Percentiles rank a stretch among this genome's conserved stretches.
phyloP scores from a whole-genome alignment of 2,329 filamentous ascomycete genomes.

The Mycocentrospora acerina region DNA sequence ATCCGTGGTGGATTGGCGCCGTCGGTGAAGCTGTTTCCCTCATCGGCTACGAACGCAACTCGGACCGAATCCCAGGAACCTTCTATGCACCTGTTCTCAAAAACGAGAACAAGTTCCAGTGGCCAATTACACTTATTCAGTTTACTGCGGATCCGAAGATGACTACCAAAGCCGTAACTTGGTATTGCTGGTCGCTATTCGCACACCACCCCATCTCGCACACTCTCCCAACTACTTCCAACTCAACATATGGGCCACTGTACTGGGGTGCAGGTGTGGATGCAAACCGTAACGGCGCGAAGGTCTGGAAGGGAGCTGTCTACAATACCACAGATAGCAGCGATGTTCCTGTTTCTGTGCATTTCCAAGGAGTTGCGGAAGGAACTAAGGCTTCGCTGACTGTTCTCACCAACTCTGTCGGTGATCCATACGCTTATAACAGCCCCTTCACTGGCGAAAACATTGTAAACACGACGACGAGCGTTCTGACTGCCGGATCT shows the following conservation, averaged over 20 bases:
- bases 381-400: slow-evolving; percentile 42
- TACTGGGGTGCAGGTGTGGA: slow-evolving; percentile 51
- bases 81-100: slow-evolving; percentile 37
- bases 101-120: slow-evolving; percentile 39
- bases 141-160: slow-evolving; percentile 43
- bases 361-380: slow-evolving; percentile 30
- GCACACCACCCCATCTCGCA: slow-evolving; percentile 46
- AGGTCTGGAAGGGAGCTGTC: slow-evolving; percentile 50
- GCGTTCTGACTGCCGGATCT: slow-evolving; percentile 29
- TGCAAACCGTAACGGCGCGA: slow-evolving; percentile 27
- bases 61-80: slow-evolving; percentile 58
- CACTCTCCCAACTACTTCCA: slow-evolving; percentile 45
- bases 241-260: slow-evolving; percentile 43
- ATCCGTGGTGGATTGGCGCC: slow-evolving; percentile 53
- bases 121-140: slow-evolving; percentile 43
- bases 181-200: slow-evolving; percentile 45
- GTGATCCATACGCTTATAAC: slow-evolving; percentile 44
- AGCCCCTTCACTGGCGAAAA: slow-evolving; percentile 51
- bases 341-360: slow-evolving; percentile 23
- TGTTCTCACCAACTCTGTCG: slow-evolving; percentile 46
- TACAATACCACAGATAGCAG: slow-evolving; percentile 49
- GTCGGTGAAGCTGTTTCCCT: slow-evolving; percentile 67
- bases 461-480: slow-evolving; percentile 33
- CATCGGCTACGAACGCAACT: slow-evolving; percentile 66
- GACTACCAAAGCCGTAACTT: slow-evolving; percentile 31